phyloP scores from a whole-genome alignment of 2,329 filamentous ascomycete genomes.

The Aspergillus felis region DNA sequence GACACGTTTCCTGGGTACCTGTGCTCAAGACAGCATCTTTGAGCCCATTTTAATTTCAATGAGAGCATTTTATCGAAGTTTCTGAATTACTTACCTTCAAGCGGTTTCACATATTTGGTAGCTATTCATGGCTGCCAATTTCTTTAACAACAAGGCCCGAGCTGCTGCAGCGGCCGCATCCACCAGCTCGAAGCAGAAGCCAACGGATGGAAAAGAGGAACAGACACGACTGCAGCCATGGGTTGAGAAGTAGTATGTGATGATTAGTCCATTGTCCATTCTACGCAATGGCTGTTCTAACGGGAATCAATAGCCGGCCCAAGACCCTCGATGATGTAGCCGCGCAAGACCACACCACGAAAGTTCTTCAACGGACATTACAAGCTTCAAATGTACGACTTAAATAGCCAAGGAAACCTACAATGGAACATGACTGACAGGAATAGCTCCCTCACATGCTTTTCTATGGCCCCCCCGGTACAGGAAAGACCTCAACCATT shows the following conservation, averaged over 20 bases:
- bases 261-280: neutral
- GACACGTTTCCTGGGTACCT: slow-evolving; percentile 12
- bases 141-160: slow-evolving; percentile 93
- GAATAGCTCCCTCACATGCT: slow-evolving; percentile 90
- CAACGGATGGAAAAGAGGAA: slow-evolving; percentile 58
- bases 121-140: slow-evolving; percentile 64
- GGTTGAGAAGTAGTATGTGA: slow-evolving; percentile 93
- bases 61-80: neutral
- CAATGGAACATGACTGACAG: neutral
- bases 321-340: slow-evolving; percentile 93
- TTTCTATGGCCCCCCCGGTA: slow-evolving; percentile 96
- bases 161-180: slow-evolving; percentile 65
- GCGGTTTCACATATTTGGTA: neutral
- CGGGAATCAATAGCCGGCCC: slow-evolving; percentile 63
- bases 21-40: slow-evolving; percentile 1
- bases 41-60: neutral
- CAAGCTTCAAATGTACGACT: slow-evolving; percentile 79
- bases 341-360: slow-evolving; percentile 95
- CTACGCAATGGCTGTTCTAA: neutral
- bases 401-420: neutral
- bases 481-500: slow-evolving; percentile 96
- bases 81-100: neutral
- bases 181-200: slow-evolving; percentile 65
- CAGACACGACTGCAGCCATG: slow-evolving; percentile 74
- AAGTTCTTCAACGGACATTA: slow-evolving; percentile 83